Conservation (phyloP, 176 grass and related monocot species). For the Pontederia paniculata region DNA sequence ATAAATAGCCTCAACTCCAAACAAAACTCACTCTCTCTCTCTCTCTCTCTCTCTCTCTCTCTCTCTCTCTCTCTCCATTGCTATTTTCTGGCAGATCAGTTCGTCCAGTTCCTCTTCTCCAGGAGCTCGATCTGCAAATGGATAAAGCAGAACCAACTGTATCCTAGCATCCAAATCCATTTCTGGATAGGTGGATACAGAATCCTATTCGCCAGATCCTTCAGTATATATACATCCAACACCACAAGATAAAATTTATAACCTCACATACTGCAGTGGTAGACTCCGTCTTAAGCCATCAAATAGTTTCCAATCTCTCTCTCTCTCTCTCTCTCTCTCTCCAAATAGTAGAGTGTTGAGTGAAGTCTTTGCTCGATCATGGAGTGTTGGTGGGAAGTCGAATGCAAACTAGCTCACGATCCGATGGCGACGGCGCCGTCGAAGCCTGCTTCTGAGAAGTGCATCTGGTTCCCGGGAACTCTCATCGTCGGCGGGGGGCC, state of each 20-base stretch:
- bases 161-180: no score
- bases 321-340: background rate
- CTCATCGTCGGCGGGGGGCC: constrained; percentile 14
- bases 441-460: background rate
- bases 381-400: background rate
- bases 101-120: background rate
- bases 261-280: background rate
- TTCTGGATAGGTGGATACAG: background rate
- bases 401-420: background rate
- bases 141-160: background rate
- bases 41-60: background rate
- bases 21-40: background rate
- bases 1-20: background rate
- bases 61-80: background rate
- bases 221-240: background rate
- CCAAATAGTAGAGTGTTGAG: background rate
- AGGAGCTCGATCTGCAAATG: background rate
- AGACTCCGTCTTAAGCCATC: background rate
- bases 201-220: background rate
- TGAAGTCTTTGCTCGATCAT: background rate
- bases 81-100: no score
- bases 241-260: no score
- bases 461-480: background rate
- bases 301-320: background rate
- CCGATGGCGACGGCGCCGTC: background rate